Evolutionary conservation across 805 yeast species (phyloP), one percentile per base, ranked within the genome.

Genomic region (Kodamaea kakaduensis): DNA sequence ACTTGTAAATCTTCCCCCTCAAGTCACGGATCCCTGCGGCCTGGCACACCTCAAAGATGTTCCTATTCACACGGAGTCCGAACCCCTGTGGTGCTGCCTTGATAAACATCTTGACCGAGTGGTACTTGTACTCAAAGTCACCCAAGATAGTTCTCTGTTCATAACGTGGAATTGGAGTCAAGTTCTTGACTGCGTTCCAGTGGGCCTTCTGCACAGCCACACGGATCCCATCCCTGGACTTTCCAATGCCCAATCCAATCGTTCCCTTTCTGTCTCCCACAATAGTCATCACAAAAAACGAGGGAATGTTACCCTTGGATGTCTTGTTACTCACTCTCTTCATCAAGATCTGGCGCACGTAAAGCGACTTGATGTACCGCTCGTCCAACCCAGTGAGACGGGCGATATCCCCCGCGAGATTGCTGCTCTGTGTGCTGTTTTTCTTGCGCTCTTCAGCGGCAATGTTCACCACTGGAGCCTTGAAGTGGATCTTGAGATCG

Each of bases 221-320:
- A 34, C 82, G 66, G 64, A 82, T 75, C 41, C 82, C 86, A 37
- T 76, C 80, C 47, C 87, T 71, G 42, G 93, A 90, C 54, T 85
- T 86, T 43, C 97, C 98, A 59, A 88, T 95, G 32, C 97, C 98
- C 32, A 89, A 68, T 23, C 97, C 97, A 41, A 93, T 71, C 82
- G 87, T 84, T 45, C 98, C 98, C 45, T 85, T 84, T 37, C 80
- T 75, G 61, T 93, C 95, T 31, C 98, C 98, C 10, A 84, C 96
- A 23, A 88, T 84, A 9, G 88, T 90, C 44, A 93, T 60, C 0
- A 88, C 83, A 60, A 84, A 90, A 58, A 78, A 81, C 25, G 86
- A 76, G 34, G 82, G 78, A 45, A 85, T 85, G 57, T 87, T 88
- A 58, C 97, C 97, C 68, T 86, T 85, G 25, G 87, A 79, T 2